Evolutionary conservation across 2,329 filamentous ascomycete species (phyloP).

Genomic region (Colletotrichum sp.): DNA sequence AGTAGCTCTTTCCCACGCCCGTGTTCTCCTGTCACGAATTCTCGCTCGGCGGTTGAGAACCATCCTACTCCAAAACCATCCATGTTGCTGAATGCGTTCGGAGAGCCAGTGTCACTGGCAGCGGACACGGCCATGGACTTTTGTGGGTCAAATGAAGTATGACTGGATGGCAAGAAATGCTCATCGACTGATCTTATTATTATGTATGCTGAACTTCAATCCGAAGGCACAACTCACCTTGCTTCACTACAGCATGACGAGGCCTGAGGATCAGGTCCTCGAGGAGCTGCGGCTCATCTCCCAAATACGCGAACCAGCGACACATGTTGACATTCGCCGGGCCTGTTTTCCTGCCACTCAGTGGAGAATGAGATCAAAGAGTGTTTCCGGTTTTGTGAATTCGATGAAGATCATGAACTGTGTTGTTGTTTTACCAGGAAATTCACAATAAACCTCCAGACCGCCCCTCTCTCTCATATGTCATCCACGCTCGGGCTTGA

Average conservation of each 20-base stretch:
- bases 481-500: background rate
- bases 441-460: too few species aligned
- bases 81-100: conserved; percentile 11
- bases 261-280: conserved; percentile 8
- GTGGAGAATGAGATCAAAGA: fast-evolving
- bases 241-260: conserved; percentile 11
- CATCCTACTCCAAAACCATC: conserved; percentile 12
- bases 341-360: background rate
- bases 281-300: conserved; percentile 11
- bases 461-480: background rate
- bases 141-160: background rate
- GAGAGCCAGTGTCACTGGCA: conserved; percentile 4
- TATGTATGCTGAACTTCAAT: too few species aligned
- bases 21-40: background rate
- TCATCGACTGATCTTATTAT: background rate
- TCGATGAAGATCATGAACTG: background rate
- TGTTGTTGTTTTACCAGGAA: background rate
- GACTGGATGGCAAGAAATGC: conserved; percentile 3
- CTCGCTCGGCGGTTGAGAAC: background rate
- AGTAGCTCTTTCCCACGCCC: background rate
- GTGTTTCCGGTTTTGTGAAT: background rate
- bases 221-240: background rate
- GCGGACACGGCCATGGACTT: background rate
- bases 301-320: conserved; percentile 11
- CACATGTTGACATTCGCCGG: background rate